Conservation (phyloP, 805 yeast genomes). For the Candida jianshihensis region DNA sequence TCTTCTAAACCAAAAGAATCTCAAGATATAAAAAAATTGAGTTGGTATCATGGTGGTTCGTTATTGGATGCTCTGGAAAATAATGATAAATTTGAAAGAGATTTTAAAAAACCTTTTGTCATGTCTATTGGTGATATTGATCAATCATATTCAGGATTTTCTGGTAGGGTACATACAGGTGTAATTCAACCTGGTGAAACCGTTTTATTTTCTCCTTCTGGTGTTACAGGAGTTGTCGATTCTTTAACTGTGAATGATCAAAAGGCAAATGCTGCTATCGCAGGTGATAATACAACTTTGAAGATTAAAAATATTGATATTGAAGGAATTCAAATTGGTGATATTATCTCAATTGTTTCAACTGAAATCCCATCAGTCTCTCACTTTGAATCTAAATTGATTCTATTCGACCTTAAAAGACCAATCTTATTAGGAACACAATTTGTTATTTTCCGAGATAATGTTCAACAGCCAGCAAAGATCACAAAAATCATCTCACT, state of each 20-base stretch:
- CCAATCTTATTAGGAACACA: constrained; percentile 87
- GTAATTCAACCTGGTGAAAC: constrained; percentile 87
- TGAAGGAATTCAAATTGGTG: constrained; percentile 88
- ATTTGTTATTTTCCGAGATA: constrained; percentile 89
- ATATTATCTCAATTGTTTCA: constrained; percentile 88
- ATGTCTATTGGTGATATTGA: constrained; percentile 85
- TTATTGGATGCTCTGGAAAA: constrained; percentile 81
- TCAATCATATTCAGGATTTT: constrained; percentile 83
- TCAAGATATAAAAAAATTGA: constrained; percentile 36
- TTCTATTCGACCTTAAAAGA: constrained; percentile 88
- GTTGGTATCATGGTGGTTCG: constrained; percentile 60
- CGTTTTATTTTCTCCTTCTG: constrained; percentile 85
- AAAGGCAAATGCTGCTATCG: constrained; percentile 68
- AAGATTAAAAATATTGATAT: constrained; percentile 88
- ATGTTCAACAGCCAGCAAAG: constrained; percentile 89
- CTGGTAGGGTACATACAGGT: constrained; percentile 94
- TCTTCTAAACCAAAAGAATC: constrained; percentile 72
- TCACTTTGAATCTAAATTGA: constrained; percentile 75
- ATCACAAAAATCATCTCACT: constrained; percentile 73
- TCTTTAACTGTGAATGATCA: constrained; percentile 87
- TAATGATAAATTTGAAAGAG: constrained; percentile 74
- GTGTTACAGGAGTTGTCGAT: constrained; percentile 85
- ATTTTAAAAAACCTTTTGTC: constrained; percentile 82
- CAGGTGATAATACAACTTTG: constrained; percentile 91
- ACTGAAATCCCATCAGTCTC: constrained; percentile 80